phyloP scores from a whole-genome alignment of 73 alveolate genomes.

The Durusdinium trenchii region DNA sequence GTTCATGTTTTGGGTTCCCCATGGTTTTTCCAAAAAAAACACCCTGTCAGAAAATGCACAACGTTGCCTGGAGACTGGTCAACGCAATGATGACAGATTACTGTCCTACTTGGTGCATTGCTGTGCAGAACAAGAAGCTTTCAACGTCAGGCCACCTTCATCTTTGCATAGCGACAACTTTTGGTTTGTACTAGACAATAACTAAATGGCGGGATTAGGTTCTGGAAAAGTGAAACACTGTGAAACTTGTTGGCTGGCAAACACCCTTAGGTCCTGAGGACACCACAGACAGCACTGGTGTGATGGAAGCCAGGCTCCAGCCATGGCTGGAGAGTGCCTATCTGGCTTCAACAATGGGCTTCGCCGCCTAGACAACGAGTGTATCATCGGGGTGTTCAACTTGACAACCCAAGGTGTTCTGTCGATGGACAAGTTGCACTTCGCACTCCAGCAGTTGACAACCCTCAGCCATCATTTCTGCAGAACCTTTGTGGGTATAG shows the following conservation, averaged over 20 bases:
- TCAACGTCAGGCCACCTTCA: not conserved
- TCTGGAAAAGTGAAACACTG: not conserved
- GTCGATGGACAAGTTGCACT: not conserved
- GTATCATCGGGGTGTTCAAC: not conserved
- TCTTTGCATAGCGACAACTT: not conserved
- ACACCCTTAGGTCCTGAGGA: not conserved
- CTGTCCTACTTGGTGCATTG: slow-evolving; percentile 1
- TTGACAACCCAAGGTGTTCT: slow-evolving; percentile 1
- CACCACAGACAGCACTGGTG: not conserved
- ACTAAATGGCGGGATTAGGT: too few species aligned
- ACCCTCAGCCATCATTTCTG: not conserved
- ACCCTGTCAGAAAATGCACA: slow-evolving; percentile 14
- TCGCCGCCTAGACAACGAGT: not conserved
- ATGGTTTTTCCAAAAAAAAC: not conserved
- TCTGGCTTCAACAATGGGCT: slow-evolving; percentile 2
- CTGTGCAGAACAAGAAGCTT: not conserved
- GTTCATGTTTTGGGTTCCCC: too few species aligned
- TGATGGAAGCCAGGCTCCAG: slow-evolving; percentile 3
- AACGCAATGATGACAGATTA: not conserved
- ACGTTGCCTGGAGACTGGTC: not conserved
- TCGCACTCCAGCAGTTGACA: slow-evolving; percentile 10
- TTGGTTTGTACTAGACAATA: not conserved
- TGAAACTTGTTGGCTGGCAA: not conserved
- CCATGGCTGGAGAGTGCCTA: not conserved
- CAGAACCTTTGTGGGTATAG: not conserved